Evolutionary conservation across 2,329 filamentous ascomycete genomes (phyloP).

Genomic region (Dactylellina cionopaga): DNA sequence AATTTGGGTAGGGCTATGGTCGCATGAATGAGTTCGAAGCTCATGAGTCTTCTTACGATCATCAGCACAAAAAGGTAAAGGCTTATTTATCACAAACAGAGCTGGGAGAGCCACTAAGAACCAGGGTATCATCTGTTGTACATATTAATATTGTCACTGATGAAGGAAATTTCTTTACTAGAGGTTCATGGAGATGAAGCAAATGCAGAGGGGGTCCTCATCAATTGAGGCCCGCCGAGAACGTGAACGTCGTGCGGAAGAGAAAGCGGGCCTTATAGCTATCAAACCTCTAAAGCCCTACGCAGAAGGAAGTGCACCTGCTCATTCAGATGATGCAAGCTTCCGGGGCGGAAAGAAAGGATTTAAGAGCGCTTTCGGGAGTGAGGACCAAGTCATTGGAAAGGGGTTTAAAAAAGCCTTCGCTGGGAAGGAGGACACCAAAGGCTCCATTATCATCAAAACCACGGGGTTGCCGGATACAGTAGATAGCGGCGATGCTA

Average conservation of each 20-base stretch:
- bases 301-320: conserved; percentile 57
- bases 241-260: conserved; percentile 74
- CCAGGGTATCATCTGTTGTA: no score
- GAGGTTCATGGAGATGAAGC: conserved; percentile 86
- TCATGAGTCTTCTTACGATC: conserved; percentile 92
- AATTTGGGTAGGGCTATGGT: conserved; percentile 82
- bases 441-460: no score
- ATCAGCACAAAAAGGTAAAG: conserved; percentile 81
- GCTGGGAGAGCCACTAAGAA: no score
- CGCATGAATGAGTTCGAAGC: conserved; percentile 97
- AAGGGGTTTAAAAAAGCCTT: conserved; percentile 43
- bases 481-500: conserved; percentile 27
- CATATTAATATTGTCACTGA: no score
- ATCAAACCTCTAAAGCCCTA: conserved; percentile 68
- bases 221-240: conserved; percentile 66
- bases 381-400: conserved; percentile 58
- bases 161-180: conserved; percentile 9
- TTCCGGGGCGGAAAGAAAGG: conserved; percentile 66
- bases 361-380: conserved; percentile 78
- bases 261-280: conserved; percentile 74
- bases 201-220: conserved; percentile 76
- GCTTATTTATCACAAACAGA: no score
- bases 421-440: no score
- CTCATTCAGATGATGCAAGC: conserved; percentile 60
- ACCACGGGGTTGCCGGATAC: no score